Evolutionary conservation across 2,329 filamentous ascomycete species (phyloP).

Genomic region (Beauveria australis): DNA sequence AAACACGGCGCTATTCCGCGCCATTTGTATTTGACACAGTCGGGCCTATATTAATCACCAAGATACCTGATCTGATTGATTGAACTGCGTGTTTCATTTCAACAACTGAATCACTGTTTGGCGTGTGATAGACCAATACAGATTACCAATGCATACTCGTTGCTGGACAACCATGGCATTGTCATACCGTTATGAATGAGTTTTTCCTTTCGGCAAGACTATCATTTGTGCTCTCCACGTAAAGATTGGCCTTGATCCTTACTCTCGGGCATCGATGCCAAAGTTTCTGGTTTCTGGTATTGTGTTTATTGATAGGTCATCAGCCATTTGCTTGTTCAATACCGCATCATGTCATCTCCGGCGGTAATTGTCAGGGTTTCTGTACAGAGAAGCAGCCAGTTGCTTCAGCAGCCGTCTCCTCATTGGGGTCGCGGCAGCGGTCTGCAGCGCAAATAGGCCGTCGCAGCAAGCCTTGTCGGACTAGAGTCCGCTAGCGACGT

Average conservation of each 20-base stretch:
- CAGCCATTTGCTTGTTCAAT: too few relatives aligned
- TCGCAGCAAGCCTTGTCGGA: neutral
- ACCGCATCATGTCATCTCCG: neutral
- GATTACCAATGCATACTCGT: neutral
- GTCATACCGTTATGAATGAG: too few relatives aligned
- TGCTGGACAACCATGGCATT: neutral
- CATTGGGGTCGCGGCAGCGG: neutral
- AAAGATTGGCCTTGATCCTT: neutral
- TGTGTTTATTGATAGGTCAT: too few relatives aligned
- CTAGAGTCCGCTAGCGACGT: neutral
- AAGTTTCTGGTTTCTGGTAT: too few relatives aligned
- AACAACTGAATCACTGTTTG: neutral
- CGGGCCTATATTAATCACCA: too few relatives aligned
- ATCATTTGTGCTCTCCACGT: neutral
- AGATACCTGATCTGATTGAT: neutral
- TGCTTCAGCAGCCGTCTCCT: constrained; percentile 1
- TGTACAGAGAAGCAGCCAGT: neutral
- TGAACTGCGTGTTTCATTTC: neutral
- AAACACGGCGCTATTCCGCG: neutral
- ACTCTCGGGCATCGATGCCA: too few relatives aligned
- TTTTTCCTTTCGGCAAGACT: neutral
- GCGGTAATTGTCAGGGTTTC: neutral
- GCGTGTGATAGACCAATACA: neutral
- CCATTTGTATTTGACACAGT: neutral
- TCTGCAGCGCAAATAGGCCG: neutral